Base-by-base conservation (phyloP, 495 filamentous ascomycete species). In the Jackrogersella multiformis region DNA sequence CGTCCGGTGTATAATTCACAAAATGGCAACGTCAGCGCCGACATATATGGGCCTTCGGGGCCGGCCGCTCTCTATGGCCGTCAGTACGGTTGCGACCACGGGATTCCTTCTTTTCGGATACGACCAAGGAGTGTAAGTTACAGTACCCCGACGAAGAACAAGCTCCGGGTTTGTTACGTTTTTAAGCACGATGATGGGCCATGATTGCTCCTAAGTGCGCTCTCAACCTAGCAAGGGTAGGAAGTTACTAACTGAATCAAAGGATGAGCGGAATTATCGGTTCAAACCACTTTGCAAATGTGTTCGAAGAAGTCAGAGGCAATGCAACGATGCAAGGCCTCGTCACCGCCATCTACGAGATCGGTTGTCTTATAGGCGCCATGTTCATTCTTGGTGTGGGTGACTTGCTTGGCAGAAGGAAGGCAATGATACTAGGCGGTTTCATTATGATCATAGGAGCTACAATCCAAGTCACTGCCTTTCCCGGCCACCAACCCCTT, bases 271-370 rank as follows among this genome's bases (percentile, higher is more conserved):
- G 92, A 54, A 94, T 95, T 69, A 93, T 94, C 64, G 88, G 87
- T 41, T 86, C 91, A 0, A 78, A 81, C 0, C 84, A 85, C 8
- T 96, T 96, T 80, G 89, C 88, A 75, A 67, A 85, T 24, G 81
- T 88, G 13, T 92, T 94, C 70, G 85, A 86, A 10, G 87, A 87
- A 39, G 90, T 89, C 0, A 82, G 82, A 49, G 77, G 82, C 66
- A 80, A 92, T 69, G 77, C 87, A 4, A 88, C 87, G 1, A 92
- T 92, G 86, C 90, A 94, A 73, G 92, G 90, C 26, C 80, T 91
- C 16, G 89, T 94, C 12, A 94, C 92, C 2, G 90, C 92, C 2
- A 91, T 96, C 41, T 95, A 94, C 73, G 91, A 94, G 69, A 82
- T 94, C 35, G 92, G 90, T 20, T 94, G 92, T 78, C 76, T 94